A percentile compares a stretch with the other conserved stretches of the same genome.
phyloP scores from a whole-genome alignment of 2,329 filamentous ascomycete genomes.

The Helicocarpus griseus region DNA sequence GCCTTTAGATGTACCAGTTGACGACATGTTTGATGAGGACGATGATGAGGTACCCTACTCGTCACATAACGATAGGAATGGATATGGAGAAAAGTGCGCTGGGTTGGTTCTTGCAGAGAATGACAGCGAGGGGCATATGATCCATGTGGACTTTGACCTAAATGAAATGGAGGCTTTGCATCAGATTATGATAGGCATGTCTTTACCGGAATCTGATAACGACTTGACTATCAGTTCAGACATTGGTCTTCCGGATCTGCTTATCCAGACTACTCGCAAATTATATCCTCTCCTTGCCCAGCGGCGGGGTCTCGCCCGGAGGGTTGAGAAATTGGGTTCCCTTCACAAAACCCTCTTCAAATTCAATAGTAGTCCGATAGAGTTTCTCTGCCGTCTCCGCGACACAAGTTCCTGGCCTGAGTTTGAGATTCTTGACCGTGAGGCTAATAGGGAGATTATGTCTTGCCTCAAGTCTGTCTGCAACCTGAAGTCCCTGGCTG shows the following conservation, averaged over 20 bases:
- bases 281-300: neutral
- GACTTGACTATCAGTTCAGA: no score
- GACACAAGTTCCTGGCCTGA: neutral
- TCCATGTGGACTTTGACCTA: conserved; percentile 20
- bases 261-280: conserved; percentile 10
- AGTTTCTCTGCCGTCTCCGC: neutral
- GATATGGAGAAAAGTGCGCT: neutral
- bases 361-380: neutral
- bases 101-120: neutral
- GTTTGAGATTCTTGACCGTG: neutral
- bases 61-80: neutral
- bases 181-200: conserved; percentile 7
- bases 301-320: neutral
- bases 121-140: neutral
- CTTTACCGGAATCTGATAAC: conserved; percentile 6
- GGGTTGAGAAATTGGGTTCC: neutral
- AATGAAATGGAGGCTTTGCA: conserved; percentile 17
- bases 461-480: no score
- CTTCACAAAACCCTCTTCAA: neutral
- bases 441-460: neutral
- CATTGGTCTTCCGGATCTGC: conserved; percentile 14
- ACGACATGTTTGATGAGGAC: neutral
- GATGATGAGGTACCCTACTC: conserved; percentile 4
- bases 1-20: conserved; percentile 4
- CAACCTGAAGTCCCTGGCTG: neutral